Percentiles rank a stretch among this genome's conserved stretches.
Evolutionary conservation across 768 basidiomycete genomes (phyloP).

Genomic region (Pisolithus microcarpus): DNA sequence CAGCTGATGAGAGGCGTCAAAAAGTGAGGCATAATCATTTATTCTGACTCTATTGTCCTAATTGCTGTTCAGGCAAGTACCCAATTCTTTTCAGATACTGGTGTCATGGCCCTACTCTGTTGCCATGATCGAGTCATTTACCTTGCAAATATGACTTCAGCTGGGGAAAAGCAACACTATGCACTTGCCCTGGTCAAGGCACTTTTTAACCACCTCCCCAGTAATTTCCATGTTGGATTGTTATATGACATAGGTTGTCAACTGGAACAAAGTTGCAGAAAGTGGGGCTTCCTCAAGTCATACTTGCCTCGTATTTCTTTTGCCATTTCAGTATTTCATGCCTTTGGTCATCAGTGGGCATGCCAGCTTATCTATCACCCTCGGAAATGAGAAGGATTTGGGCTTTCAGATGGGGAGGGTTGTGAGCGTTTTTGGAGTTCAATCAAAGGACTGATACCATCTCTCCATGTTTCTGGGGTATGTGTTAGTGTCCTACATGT

Average conservation of each 20-base stretch:
- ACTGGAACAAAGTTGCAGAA: no score
- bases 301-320: background rate
- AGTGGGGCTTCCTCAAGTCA: no score
- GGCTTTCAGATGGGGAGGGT: no score
- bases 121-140: constrained; percentile 15
- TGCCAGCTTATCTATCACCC: constrained; percentile 5
- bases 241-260: no score
- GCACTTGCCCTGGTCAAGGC: no score
- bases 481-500: background rate
- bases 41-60: no score
- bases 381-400: background rate
- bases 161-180: background rate
- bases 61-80: no score
- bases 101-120: constrained; percentile 19
- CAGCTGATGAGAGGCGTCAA: no score
- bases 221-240: no score
- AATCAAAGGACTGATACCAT: constrained; percentile 14
- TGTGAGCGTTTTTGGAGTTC: constrained; percentile 9
- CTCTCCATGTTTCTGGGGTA: constrained; percentile 15
- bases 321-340: constrained; percentile 2
- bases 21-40: no score
- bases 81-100: constrained; percentile 12
- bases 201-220: no score
- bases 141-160: constrained; percentile 11
- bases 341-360: constrained; percentile 4